Evolutionary conservation across 495 filamentous ascomycete species (phyloP).

Genomic region (Amphirosellinia nigrospora): DNA sequence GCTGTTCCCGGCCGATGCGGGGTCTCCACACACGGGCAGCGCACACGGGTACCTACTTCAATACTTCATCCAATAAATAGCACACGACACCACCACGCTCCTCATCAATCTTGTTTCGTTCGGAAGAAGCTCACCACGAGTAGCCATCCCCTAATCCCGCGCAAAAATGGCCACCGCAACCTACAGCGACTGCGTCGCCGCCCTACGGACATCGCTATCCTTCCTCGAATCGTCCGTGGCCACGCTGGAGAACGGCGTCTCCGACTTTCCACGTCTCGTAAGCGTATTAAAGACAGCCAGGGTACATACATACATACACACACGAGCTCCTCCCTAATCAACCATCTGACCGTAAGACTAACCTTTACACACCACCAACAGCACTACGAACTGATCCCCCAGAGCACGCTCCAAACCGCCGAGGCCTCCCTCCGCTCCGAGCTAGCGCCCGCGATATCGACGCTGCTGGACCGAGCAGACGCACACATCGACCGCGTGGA

Average conservation of each 20-base stretch:
- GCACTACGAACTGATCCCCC: slow-evolving; percentile 61
- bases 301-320: too few species aligned
- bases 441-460: slow-evolving; percentile 53
- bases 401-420: slow-evolving; percentile 53
- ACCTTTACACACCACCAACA: slow-evolving; percentile 26
- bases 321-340: too few species aligned
- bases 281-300: slow-evolving; percentile 56
- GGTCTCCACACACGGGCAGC: too few species aligned
- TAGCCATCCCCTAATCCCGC: neutral
- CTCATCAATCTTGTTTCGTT: too few species aligned
- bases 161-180: slow-evolving; percentile 27
- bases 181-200: slow-evolving; percentile 54
- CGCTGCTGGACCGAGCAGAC: slow-evolving; percentile 55
- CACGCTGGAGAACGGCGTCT: slow-evolving; percentile 50
- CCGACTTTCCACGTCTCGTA: slow-evolving; percentile 54
- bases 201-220: slow-evolving; percentile 56
- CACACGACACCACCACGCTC: neutral
- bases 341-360: slow-evolving; percentile 4
- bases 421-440: slow-evolving; percentile 58
- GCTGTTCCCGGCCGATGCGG: too few species aligned
- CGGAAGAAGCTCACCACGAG: too few species aligned
- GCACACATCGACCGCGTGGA: slow-evolving; percentile 52
- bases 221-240: slow-evolving; percentile 57
- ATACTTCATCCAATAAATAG: too few species aligned
- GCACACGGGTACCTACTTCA: too few species aligned